A percentile compares a stretch with the other conserved stretches of the same genome.
Conservation (phyloP, 208 protist genomes). For the Lotmaria passim region DNA sequence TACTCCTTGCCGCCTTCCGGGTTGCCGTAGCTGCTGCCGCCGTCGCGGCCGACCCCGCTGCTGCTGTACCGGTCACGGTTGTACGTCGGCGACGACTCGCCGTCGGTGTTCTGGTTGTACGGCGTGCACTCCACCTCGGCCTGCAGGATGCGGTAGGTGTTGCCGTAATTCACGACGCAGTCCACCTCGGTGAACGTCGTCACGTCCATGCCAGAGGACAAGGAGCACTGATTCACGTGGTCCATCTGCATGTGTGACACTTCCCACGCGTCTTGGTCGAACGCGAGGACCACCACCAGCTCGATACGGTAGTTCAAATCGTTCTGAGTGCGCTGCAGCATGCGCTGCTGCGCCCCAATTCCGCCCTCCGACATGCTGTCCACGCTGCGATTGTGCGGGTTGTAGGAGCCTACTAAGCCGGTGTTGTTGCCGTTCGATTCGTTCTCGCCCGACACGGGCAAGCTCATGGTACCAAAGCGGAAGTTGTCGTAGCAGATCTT, state of each 20-base stretch:
- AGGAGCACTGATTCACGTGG: conserved; percentile 72
- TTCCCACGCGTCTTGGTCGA: conserved; percentile 77
- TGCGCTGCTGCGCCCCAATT: neutral
- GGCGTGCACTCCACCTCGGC: conserved; percentile 34
- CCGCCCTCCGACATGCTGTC: conserved; percentile 23
- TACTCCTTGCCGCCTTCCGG: conserved; percentile 25
- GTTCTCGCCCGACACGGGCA: conserved; percentile 14
- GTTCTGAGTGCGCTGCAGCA: conserved; percentile 6
- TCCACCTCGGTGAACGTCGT: conserved; percentile 61
- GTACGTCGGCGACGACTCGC: conserved; percentile 14
- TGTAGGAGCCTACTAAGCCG: conserved; percentile 9
- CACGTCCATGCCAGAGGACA: conserved; percentile 66
- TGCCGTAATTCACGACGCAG: conserved; percentile 63
- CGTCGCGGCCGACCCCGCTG: conserved; percentile 23
- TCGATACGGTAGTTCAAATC: conserved; percentile 58
- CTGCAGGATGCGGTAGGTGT: conserved; percentile 26
- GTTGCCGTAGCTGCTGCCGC: conserved; percentile 32
- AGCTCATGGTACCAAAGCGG: conserved; percentile 27
- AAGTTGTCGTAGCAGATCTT: conserved; percentile 81
- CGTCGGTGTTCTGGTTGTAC: conserved; percentile 17
- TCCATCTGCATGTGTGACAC: conserved; percentile 69
- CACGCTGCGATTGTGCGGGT: conserved; percentile 13
- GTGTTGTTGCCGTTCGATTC: conserved; percentile 19
- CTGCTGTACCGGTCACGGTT: conserved; percentile 28
- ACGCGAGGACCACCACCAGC: conserved; percentile 61